Evolutionary conservation across 2,329 filamentous ascomycete species (phyloP), one percentile per base, ranked within the genome.

Genomic region (Neoscytalidium dimidiatum): DNA sequence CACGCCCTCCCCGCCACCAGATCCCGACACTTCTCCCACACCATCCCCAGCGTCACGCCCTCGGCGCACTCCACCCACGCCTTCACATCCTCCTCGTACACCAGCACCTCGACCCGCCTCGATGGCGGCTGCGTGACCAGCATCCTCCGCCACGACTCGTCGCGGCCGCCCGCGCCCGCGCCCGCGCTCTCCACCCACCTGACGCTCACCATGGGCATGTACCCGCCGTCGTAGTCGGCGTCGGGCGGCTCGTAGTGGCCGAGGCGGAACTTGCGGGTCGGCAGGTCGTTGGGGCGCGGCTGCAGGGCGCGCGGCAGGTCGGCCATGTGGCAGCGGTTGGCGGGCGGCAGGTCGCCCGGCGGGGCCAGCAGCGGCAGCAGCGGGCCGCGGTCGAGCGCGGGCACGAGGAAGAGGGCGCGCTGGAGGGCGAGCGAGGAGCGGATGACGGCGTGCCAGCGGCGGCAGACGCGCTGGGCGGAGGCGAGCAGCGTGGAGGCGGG

Each of bases 131-230:
- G 60, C 29, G 60, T 29, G 2, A 62, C 13, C 8, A 43, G 17
- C 60, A 62, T 62, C 11, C 48, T 19, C 19, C 35, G 13, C 60
- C 60, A 62, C 17, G 60, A 62, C 17, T 13, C 38, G 3, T 23
- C 23, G 1, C 46, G 8, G 9, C 11, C 11, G 23, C n/a, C 19
- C 46, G 5, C 7, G 8, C 26, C 21, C 46, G 9, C 23, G 4
- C 26, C 26, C n/a, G 3, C 48, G 9, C 48, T 49, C 44, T 31
- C 28, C 28, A 52, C n/a, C 49, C 49, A 52, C 28, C 29, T 17
- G 28, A 52, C 21, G 7, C 46, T 52, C 26, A 62, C 46, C 60
- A 62, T 62, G 17, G 60, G 46, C 44, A 62, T 51, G 46, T 52
- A 52, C 8, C 60, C 60, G 29, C 60, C 60, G 26, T 62, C 60